Base-by-base conservation (phyloP, 352 stramenopile species). In the Pythium aphanidermatum region DNA sequence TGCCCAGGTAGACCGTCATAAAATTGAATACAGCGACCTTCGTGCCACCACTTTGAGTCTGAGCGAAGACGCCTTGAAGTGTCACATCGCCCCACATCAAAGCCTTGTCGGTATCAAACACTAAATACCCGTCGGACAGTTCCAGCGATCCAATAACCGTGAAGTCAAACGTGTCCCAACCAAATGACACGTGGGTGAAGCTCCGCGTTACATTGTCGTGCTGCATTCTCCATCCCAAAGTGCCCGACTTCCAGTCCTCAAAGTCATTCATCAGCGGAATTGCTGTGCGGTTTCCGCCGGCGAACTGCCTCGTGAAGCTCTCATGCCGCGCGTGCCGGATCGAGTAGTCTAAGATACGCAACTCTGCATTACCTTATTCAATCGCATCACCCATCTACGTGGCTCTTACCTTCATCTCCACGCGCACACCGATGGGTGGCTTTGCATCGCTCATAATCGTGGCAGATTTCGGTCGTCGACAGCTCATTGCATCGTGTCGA, bases 1-100 rank as follows among this genome's bases (percentile, higher is more conserved):
- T 46, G 13, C 74, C 75, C 24, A 98, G 68, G 55, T 92, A 92
- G 21, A 98, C 83, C 7, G 74, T 95, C 63, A 98, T 89, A 55
- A 98, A 98, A 46, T 96, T 96, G 68, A 97, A 98, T 1, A 98
- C 61, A 0, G 92, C 93, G 46, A 98, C 89, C 13, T 90, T 79
- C 1, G 89, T 97, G n/a, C 24, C 29, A 2, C 85, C 86, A 32
- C 75, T 66, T 0, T 32, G 55, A 5, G 81, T 96, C 32, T 60
- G 68, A 0, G 68, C 49, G 8, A 98, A 44, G 37, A 76, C 57
- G 6, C 81, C 81, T 16, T 73, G 54, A 10, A 88, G 32, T 2
- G 58, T 61, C 21, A 88, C 56, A 30, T 92, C 81, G 5, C 81
- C 81, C 3, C 51, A 73, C 0, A 90, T 14, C 38, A 66, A 35